Percentiles rank a stretch among this genome's conserved stretches.
Evolutionary conservation across 73 alveolate genomes (phyloP).

Genomic region (Stentor coeruleus): DNA sequence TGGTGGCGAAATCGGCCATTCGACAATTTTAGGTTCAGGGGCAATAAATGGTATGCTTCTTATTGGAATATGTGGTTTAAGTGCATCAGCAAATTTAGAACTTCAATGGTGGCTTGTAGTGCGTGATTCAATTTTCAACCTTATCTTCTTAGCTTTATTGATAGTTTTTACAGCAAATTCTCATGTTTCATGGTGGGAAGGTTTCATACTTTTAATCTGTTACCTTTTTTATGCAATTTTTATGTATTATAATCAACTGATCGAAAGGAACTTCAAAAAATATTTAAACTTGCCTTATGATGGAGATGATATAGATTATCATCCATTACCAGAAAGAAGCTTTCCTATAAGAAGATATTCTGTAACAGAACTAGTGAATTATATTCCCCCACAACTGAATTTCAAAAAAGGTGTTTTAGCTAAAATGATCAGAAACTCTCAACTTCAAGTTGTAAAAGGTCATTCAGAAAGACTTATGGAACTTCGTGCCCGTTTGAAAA

Average conservation of each 20-base stretch:
- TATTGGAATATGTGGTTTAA: background rate
- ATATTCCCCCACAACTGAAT: constrained; percentile 7
- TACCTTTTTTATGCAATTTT: background rate
- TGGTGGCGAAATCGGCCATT: background rate
- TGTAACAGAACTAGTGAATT: background rate
- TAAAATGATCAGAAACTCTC: constrained; percentile 5
- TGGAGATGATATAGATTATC: constrained; percentile 6
- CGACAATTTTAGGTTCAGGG: constrained; percentile 19
- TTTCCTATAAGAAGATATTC: constrained; percentile 14
- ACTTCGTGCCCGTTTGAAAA: background rate
- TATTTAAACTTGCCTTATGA: constrained; percentile 9
- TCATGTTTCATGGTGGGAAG: constrained; percentile 20
- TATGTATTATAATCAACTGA: background rate
- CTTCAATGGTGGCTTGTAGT: constrained; percentile 25
- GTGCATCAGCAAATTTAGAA: background rate
- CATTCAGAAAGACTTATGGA: background rate
- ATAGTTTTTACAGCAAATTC: background rate
- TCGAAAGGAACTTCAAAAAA: constrained; percentile 19
- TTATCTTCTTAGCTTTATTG: background rate
- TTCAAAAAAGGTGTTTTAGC: constrained; percentile 20
- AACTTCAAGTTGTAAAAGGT: constrained; percentile 7
- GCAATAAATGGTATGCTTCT: constrained; percentile 15
- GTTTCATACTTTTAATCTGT: background rate
- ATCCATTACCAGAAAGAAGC: background rate
- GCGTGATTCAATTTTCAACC: background rate